phyloP scores from a whole-genome alignment of 129 eudicot species.

The Sambucus nigra region DNA sequence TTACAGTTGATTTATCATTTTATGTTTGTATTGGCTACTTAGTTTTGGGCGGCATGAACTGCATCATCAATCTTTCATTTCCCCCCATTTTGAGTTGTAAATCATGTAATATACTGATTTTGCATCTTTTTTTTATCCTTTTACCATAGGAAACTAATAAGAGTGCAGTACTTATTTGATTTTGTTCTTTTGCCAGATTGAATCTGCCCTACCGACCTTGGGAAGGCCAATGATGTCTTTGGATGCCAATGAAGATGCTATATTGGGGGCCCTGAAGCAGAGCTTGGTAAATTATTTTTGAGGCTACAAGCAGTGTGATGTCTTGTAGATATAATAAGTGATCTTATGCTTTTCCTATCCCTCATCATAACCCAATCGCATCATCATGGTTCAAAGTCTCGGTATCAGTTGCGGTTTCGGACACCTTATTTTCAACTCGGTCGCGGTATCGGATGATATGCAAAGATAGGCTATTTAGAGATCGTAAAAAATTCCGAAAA shows the following conservation, averaged over 20 bases:
- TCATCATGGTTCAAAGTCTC: too few species aligned
- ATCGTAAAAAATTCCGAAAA: too few species aligned
- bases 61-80: constrained; percentile 1
- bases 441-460: too few species aligned
- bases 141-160: background rate
- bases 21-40: too few species aligned
- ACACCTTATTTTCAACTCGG: too few species aligned
- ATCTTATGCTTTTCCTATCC: background rate
- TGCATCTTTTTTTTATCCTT: background rate
- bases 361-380: background rate
- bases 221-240: constrained; percentile 91
- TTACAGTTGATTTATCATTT: too few species aligned
- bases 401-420: too few species aligned
- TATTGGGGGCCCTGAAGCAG: constrained; percentile 87
- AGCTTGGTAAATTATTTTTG: constrained; percentile 66
- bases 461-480: too few species aligned
- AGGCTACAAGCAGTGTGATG: background rate
- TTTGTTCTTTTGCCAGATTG: constrained; percentile 48
- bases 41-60: too few species aligned
- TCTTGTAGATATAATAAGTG: background rate
- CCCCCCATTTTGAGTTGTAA: background rate
- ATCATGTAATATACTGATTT: background rate
- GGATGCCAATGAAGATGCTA: constrained; percentile 97
- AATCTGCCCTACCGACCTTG: constrained; percentile 81
- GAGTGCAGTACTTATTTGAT: constrained; percentile 11